A percentile compares a stretch with the other conserved stretches of the same genome.
These are phyloP conservation scores for Rhodotorula glutinis DNA, from an alignment of 1,284 basidiomycete species.

Conservation along the genomic window DNA sequence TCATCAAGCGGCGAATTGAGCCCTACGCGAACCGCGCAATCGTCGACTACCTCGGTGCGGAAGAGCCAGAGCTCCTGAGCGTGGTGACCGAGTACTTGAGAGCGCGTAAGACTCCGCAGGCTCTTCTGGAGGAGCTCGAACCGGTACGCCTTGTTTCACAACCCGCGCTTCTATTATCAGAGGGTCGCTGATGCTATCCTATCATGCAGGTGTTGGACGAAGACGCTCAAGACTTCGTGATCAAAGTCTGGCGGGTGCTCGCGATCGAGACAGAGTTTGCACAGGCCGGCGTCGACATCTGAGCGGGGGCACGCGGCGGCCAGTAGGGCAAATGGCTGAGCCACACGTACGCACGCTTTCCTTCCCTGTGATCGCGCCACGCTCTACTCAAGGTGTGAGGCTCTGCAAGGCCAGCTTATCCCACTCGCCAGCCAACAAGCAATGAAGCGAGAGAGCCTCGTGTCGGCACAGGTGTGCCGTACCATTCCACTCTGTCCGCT, in stretches of 20 bases:
- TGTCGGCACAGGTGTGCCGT: no score
- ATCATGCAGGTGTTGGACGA: conserved; percentile 42
- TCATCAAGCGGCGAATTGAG: conserved; percentile 41
- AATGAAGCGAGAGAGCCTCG: no score
- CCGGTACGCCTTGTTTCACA: conserved; percentile 35
- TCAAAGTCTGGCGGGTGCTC: conserved; percentile 39
- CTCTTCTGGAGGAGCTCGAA: conserved; percentile 46
- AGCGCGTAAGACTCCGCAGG: conserved; percentile 42
- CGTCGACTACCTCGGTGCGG: conserved; percentile 45
- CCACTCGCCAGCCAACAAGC: no score
- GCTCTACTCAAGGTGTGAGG: no score
- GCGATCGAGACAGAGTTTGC: conserved; percentile 29
- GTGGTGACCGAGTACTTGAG: conserved; percentile 45
- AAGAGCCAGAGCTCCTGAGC: conserved; percentile 45
- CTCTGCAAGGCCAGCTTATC: no score
- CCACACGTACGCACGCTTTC: not conserved
- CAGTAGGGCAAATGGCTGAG: no score
- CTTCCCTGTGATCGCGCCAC: not conserved
- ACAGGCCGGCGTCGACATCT: conserved; percentile 22
- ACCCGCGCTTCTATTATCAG: no score
- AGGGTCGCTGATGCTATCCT: not conserved
- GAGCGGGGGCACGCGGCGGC: no score
- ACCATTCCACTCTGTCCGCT: no score
- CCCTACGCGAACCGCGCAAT: conserved; percentile 44
- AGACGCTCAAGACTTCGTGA: conserved; percentile 43